Conservation (phyloP, 2,329 filamentous ascomycete genomes). For the Fusarium foetens region DNA sequence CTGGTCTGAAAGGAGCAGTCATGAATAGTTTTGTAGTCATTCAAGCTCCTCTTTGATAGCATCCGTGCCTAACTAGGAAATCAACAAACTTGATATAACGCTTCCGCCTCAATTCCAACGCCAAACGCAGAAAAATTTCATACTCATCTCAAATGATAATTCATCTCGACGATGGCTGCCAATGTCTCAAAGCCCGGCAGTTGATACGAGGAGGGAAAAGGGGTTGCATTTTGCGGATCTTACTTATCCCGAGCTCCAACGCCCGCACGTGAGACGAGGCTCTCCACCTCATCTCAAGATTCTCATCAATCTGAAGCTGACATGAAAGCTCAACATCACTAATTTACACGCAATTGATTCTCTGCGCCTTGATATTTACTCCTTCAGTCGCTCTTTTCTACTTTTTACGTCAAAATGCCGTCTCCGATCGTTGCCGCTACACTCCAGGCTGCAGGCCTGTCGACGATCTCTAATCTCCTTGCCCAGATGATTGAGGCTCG, state of each 20-base stretch:
- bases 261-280: constrained; percentile 18
- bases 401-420: constrained; percentile 49
- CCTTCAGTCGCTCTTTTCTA: background rate
- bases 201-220: constrained; percentile 8
- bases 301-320: constrained; percentile 14
- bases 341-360: background rate
- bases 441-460: constrained; percentile 62
- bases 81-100: no score
- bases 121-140: accelerated
- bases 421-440: constrained; percentile 64
- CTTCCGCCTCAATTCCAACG: background rate
- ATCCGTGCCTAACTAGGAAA: background rate
- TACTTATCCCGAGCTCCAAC: constrained; percentile 26
- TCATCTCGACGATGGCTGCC: accelerated
- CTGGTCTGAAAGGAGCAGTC: no score
- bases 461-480: constrained; percentile 63
- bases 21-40: no score
- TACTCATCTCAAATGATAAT: background rate
- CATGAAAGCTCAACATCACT: background rate
- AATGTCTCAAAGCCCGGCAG: background rate
- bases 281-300: constrained; percentile 24
- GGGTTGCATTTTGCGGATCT: constrained; percentile 20
- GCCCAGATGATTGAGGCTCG: constrained; percentile 65
- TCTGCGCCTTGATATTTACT: background rate
- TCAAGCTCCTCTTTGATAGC: no score